Percentiles rank a stretch among this genome's conserved stretches.
phyloP scores from a whole-genome alignment of 2,329 filamentous ascomycete genomes.

The Penicillium psychrosexuale region DNA sequence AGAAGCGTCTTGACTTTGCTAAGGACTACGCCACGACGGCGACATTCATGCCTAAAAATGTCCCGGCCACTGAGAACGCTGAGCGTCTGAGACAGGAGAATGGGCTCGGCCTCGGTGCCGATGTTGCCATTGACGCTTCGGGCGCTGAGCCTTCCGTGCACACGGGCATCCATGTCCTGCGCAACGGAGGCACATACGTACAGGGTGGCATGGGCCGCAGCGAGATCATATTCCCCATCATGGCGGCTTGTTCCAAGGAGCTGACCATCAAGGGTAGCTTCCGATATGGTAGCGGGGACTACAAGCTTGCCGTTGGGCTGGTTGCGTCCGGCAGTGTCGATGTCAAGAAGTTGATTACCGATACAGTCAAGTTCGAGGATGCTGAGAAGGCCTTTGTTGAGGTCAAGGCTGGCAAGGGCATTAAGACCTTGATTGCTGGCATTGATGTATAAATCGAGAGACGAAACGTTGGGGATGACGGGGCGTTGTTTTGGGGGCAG shows the following conservation, averaged over 20 bases:
- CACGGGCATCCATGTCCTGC: constrained; percentile 66
- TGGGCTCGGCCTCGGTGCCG: constrained; percentile 64
- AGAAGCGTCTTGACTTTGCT: constrained; percentile 75
- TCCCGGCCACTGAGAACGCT: constrained; percentile 69
- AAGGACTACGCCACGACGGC: constrained; percentile 59
- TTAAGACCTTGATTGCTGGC: constrained; percentile 48
- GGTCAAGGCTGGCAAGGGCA: constrained; percentile 73
- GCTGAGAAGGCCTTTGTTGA: constrained; percentile 84
- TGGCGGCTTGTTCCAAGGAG: constrained; percentile 86
- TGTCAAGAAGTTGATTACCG: constrained; percentile 75
- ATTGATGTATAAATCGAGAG: constrained; percentile 22
- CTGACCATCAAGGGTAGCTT: constrained; percentile 83
- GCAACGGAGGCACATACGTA: constrained; percentile 71
- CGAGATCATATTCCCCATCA: constrained; percentile 88
- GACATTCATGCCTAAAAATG: constrained; percentile 59
- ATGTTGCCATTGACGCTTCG: constrained; percentile 76
- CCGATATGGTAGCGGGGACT: constrained; percentile 84
- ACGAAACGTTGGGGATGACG: not conserved
- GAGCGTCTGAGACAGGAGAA: constrained; percentile 61
- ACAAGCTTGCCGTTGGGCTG: constrained; percentile 76
- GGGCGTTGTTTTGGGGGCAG: constrained; percentile 1
- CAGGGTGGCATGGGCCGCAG: constrained; percentile 87
- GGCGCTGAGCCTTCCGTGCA: constrained; percentile 78
- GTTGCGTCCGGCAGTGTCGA: constrained; percentile 68
- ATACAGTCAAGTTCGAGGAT: constrained; percentile 71